Percentiles rank a stretch among this genome's conserved stretches.
phyloP scores from a whole-genome alignment of 2,329 filamentous ascomycete genomes.

The Hymenoscyphus albidus region DNA sequence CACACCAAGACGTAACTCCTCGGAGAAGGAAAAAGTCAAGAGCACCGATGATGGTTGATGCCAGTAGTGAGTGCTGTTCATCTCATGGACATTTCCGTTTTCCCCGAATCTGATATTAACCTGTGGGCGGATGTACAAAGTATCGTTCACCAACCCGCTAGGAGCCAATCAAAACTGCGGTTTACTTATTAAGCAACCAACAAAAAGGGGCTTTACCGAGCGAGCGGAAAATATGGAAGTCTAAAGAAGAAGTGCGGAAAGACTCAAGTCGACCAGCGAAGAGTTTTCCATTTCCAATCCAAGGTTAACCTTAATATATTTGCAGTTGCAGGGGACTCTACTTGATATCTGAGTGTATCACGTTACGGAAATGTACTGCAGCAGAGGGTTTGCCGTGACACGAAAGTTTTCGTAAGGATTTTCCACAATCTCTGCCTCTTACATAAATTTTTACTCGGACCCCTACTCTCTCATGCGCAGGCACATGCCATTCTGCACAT shows the following conservation, averaged over 20 bases:
- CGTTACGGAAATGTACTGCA: conserved; percentile 9
- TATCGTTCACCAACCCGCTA: not conserved
- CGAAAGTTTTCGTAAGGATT: conserved; percentile 10
- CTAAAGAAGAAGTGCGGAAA: not conserved
- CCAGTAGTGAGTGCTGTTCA: not conserved
- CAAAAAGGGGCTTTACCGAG: conserved; percentile 1
- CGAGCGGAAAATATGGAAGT: not conserved
- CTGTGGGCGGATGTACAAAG: not conserved
- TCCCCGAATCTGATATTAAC: not conserved
- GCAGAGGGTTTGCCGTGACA: conserved; percentile 6
- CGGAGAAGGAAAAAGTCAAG: not conserved
- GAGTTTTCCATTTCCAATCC: not conserved
- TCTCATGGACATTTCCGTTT: not conserved
- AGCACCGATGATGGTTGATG: not conserved
- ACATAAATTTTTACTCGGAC: conserved; percentile 9
- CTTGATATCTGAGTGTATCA: not conserved
- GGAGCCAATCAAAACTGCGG: not conserved
- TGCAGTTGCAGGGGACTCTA: not conserved
- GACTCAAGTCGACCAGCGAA: not conserved
- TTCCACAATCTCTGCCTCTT: conserved; percentile 8
- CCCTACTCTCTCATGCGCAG: conserved; percentile 4
- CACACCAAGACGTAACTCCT: not conserved
- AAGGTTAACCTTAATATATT: not conserved
- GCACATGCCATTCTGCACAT: conserved; percentile 4
- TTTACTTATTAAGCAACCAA: too few species aligned